Evolutionary conservation across 768 basidiomycete genomes (phyloP).

Genomic region (Agaricus blazei): DNA sequence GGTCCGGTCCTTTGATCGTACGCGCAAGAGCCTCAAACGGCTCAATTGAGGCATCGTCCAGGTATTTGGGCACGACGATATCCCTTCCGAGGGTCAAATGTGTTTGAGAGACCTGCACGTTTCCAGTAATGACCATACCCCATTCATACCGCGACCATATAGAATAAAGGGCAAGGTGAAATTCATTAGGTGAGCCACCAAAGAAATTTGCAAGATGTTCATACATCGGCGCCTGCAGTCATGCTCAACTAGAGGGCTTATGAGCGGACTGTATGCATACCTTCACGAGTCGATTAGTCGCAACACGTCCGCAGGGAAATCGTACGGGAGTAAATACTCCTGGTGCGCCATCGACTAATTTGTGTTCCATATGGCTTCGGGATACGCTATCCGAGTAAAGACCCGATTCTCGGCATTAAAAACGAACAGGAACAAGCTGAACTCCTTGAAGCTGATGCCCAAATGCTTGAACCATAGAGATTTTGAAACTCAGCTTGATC

Average conservation of each 20-base stretch:
- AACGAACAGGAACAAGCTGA: too few species aligned
- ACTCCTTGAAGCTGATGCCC: too few species aligned
- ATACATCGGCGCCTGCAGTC: conserved; percentile 76
- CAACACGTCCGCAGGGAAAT: conserved; percentile 36
- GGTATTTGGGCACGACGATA: conserved; percentile 45
- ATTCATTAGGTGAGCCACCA: conserved; percentile 68
- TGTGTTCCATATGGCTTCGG: neutral
- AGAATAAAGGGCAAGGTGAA: conserved; percentile 62
- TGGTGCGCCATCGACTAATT: neutral
- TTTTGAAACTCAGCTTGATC: too few species aligned
- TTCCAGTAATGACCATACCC: conserved; percentile 90
- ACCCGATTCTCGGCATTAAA: too few species aligned
- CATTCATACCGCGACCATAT: conserved; percentile 73
- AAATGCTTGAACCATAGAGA: neutral
- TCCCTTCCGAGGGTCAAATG: conserved; percentile 76
- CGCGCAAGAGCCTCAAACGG: conserved; percentile 49
- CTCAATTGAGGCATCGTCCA: conserved; percentile 36
- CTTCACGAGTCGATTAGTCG: conserved; percentile 51
- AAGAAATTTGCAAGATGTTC: conserved; percentile 67
- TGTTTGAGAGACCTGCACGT: conserved; percentile 58
- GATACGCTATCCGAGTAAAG: too few species aligned
- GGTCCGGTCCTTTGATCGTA: conserved; percentile 38
- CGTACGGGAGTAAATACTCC: conserved; percentile 3
- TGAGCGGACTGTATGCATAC: conserved; percentile 21
- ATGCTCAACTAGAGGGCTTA: neutral